Base-by-base conservation (phyloP, 176 grass and related monocot species). In the Elaeis guineensis region DNA sequence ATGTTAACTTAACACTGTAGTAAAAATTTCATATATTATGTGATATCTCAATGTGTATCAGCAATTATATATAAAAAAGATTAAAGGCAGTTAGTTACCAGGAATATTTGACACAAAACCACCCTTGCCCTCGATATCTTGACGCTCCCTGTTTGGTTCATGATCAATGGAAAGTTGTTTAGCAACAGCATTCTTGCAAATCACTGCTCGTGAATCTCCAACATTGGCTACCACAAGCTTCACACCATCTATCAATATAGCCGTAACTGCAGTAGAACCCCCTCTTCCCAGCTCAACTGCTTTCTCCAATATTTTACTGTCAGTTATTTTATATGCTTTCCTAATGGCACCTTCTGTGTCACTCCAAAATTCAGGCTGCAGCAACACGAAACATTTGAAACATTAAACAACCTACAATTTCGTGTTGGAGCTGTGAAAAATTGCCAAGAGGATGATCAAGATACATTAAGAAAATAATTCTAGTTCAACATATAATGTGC, bases 81-180 rank as follows among this genome's bases (percentile, higher is more conserved):
- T 39, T 63, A 73, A 28, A 53, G 53, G 63, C 18, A 53, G 9
- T 55, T 18, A 65, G 24, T 64, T 82, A 97, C 92, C 92, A 25
- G 92, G 92, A 62, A 97, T 54, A 51, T 97, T 97, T 0, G 92
- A 97, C 63, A 97, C 83, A 61, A 97, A 97, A 48, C 92, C 92
- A 25, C 92, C 92, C 49, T 91, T 97, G 64, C 80, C 14, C 64
- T 97, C 92, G 16, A 97, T 90, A 12, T 26, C n/a, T 50, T 70
- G 20, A 11, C 63, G 72, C 51, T 97, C 92, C 44, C 21, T 82
- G 69, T n/a, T 85, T 50, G 92, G 92, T 64, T 97, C 87, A 28
- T 97, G 87, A 63, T 97, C 92, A 67, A 89, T 74, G 17, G 86
- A 91, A 71, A 97, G 87, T 67, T 97, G 92, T 69, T 60, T 21